Evolutionary conservation across 805 yeast species (phyloP).

Genomic region (Candida berthetii): DNA sequence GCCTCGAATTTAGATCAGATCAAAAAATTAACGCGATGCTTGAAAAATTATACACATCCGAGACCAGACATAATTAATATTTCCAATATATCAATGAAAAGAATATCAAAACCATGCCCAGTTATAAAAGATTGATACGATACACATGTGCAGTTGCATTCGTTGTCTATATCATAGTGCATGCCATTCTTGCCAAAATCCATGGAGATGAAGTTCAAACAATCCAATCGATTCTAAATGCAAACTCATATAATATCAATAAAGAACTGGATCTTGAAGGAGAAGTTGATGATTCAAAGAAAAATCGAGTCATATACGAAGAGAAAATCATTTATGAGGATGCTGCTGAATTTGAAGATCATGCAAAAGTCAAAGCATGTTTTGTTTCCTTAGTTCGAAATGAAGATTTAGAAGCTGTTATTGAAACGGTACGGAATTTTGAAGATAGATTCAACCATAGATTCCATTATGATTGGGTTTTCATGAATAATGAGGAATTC

Average conservation of each 20-base stretch:
- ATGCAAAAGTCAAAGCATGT: neutral
- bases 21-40: no score
- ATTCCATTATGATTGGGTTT: constrained; percentile 88
- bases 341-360: neutral
- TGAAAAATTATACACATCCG: no score
- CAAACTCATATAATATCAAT: constrained; percentile 12
- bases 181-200: constrained; percentile 10
- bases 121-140: constrained; percentile 10
- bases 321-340: neutral
- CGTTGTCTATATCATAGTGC: constrained; percentile 11
- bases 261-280: constrained; percentile 5
- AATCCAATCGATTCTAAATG: constrained; percentile 11
- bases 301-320: no score
- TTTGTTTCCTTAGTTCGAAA: constrained; percentile 62
- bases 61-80: no score
- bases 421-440: constrained; percentile 58
- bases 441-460: constrained; percentile 77
- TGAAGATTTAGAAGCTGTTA: constrained; percentile 49
- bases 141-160: constrained; percentile 11
- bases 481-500: constrained; percentile 77
- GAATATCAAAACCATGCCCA: no score
- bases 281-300: neutral
- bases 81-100: no score
- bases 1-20: no score
- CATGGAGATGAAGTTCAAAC: neutral